Evolutionary conservation across 495 filamentous ascomycete species (phyloP).

Genomic region (Saxispiralis lemnorum): DNA sequence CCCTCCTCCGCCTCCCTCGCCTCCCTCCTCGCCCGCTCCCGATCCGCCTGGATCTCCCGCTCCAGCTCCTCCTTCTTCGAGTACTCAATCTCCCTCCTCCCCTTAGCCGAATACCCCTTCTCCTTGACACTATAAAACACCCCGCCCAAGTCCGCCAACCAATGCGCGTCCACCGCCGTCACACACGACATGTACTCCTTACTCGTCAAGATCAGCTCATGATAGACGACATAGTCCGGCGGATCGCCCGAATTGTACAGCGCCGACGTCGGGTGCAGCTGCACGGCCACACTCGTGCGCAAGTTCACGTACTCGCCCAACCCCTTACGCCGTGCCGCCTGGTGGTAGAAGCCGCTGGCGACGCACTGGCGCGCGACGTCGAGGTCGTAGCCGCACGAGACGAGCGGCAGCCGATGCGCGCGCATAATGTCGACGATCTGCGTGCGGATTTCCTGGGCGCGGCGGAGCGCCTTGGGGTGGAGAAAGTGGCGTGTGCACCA

Average conservation of each 20-base stretch:
- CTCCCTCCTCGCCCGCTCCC: conserved; percentile 39
- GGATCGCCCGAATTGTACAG: conserved; percentile 85
- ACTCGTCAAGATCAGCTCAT: conserved; percentile 89
- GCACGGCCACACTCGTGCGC: conserved; percentile 79
- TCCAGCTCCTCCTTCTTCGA: conserved; percentile 93
- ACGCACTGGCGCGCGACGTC: conserved; percentile 91
- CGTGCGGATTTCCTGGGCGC: conserved; percentile 82
- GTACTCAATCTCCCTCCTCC: conserved; percentile 86
- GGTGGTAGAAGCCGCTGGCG: conserved; percentile 93
- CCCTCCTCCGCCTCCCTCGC: conserved; percentile 36
- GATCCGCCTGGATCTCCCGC: conserved; percentile 77
- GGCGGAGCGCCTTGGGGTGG: conserved; percentile 74
- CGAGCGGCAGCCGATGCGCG: conserved; percentile 71
- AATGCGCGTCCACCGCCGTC: conserved; percentile 89
- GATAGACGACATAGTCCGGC: conserved; percentile 94
- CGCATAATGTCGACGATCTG: conserved; percentile 92
- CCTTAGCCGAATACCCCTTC: conserved; percentile 83
- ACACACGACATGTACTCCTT: conserved; percentile 99
- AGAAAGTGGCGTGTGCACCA: conserved; percentile 92
- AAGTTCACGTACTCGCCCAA: conserved; percentile 96
- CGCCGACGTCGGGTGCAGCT: conserved; percentile 83
- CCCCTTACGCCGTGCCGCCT: conserved; percentile 92
- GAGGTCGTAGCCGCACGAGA: conserved; percentile 90
- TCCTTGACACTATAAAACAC: conserved; percentile 98
- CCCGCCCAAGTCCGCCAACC: conserved; percentile 95